These are phyloP conservation scores for Ustilago curta DNA, from an alignment of 1,284 basidiomycete species.

Conservation along the genomic window DNA sequence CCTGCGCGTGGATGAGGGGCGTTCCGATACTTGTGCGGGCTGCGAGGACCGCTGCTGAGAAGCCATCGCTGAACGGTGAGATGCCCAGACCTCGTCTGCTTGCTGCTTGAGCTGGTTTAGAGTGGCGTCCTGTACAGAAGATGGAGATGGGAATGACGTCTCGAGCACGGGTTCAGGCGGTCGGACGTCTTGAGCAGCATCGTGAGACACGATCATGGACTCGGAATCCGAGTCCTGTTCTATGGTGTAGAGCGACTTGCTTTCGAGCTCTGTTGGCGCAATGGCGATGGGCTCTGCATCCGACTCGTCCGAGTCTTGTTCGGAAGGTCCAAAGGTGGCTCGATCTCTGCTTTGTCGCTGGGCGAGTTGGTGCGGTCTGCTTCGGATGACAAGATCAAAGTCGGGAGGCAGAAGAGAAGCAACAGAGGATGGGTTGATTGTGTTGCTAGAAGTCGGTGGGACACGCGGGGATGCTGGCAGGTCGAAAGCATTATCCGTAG, in stretches of 20 bases:
- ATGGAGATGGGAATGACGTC: not conserved
- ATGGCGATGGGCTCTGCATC: not conserved
- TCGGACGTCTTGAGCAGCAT: not conserved
- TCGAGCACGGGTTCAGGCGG: not conserved
- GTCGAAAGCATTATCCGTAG: constrained; percentile 4
- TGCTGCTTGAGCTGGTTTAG: constrained; percentile 36
- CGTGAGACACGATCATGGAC: not conserved
- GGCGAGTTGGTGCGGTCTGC: constrained; percentile 4
- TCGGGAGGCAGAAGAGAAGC: constrained; percentile 18
- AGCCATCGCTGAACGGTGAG: constrained; percentile 22
- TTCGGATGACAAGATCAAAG: constrained; percentile 24
- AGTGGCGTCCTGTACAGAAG: constrained; percentile 8
- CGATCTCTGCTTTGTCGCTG: constrained; percentile 11
- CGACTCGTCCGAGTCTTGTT: constrained; percentile 7
- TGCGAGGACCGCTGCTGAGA: constrained; percentile 15
- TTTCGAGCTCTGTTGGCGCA: constrained; percentile 7
- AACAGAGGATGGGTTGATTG: not conserved
- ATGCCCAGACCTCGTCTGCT: constrained; percentile 35
- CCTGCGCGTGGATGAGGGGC: constrained; percentile 30
- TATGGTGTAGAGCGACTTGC: constrained; percentile 12
- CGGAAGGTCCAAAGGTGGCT: constrained; percentile 24
- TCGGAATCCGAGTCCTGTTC: constrained; percentile 22
- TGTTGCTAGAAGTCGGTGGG: not conserved
- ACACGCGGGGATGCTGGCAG: constrained; percentile 3
- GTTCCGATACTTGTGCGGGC: constrained; percentile 24